Evolutionary conservation across 2,329 filamentous ascomycete species (phyloP).

Genomic region (Neofusicoccum cordaticola): DNA sequence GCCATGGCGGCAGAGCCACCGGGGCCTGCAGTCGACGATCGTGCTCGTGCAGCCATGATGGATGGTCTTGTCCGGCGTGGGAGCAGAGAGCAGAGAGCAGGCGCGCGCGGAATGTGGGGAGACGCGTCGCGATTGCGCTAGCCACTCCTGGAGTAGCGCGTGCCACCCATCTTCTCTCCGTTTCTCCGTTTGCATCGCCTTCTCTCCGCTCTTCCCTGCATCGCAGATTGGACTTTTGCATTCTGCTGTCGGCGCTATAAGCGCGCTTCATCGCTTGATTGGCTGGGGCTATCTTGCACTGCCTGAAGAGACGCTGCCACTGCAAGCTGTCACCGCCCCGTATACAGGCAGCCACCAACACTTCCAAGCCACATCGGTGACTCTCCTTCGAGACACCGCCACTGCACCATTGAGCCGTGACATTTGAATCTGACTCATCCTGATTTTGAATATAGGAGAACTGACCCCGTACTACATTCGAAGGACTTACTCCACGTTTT

Average conservation of each 20-base stretch:
- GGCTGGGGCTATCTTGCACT: no score
- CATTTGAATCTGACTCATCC: neutral
- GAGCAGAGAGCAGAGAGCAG: neutral
- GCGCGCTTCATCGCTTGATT: no score
- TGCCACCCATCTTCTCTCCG: no score
- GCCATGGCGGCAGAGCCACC: neutral
- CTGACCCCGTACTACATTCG: no score
- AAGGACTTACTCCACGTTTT: no score
- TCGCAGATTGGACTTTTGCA: no score
- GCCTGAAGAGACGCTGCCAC: no score
- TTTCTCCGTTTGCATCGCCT: no score
- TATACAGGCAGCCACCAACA: neutral
- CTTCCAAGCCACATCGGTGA: neutral
- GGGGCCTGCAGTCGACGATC: neutral
- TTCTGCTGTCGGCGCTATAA: no score
- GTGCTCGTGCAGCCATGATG: neutral
- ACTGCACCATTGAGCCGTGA: no score
- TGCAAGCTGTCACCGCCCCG: no score
- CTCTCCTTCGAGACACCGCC: neutral
- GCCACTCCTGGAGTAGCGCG: neutral
- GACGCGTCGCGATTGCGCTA: conserved; percentile 13
- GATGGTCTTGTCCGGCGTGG: neutral
- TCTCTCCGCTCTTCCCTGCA: no score
- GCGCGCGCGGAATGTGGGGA: neutral
- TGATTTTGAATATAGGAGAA: neutral